Percentiles rank a stretch among this genome's conserved stretches.
Evolutionary conservation across 83 land plant species (phyloP).

Genomic region (Diphasiastrum complanatum): DNA sequence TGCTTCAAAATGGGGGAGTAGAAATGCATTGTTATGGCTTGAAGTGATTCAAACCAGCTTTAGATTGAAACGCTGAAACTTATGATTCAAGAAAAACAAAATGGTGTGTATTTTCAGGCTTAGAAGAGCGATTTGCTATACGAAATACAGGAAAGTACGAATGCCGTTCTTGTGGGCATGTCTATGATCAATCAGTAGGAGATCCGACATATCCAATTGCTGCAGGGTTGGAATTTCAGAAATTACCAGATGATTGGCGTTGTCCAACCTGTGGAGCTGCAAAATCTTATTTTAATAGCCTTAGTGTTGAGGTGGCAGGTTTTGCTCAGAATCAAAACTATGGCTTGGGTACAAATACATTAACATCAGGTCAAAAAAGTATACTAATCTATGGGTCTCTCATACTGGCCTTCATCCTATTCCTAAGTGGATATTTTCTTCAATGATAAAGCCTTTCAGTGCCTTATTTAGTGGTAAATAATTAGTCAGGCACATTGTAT

Average conservation of each 20-base stretch:
- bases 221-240: slow-evolving; percentile 59
- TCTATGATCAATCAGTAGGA: slow-evolving; percentile 60
- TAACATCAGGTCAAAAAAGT: slow-evolving; percentile 87
- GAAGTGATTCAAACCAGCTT: too few species aligned
- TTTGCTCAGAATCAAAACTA: slow-evolving; percentile 92
- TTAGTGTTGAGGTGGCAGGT: slow-evolving; percentile 95
- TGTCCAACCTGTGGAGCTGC: slow-evolving; percentile 97
- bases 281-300: slow-evolving; percentile 68
- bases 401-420: slow-evolving; percentile 52
- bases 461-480: too few species aligned
- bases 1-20: too few species aligned
- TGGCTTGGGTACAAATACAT: slow-evolving; percentile 75
- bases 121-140: slow-evolving; percentile 78
- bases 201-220: slow-evolving; percentile 76
- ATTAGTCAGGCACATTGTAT: too few species aligned
- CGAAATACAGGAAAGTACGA: slow-evolving; percentile 76
- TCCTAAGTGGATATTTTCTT: slow-evolving; percentile 78
- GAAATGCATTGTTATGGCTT: too few species aligned
- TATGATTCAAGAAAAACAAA: too few species aligned
- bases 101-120: too few species aligned
- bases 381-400: slow-evolving; percentile 79
- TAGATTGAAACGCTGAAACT: too few species aligned
- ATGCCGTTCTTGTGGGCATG: slow-evolving; percentile 86
- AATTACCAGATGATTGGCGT: slow-evolving; percentile 86
- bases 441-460: too few species aligned